Evolutionary conservation across 75 land plant species (phyloP).

Genomic region (Sequoia sempervirens): DNA sequence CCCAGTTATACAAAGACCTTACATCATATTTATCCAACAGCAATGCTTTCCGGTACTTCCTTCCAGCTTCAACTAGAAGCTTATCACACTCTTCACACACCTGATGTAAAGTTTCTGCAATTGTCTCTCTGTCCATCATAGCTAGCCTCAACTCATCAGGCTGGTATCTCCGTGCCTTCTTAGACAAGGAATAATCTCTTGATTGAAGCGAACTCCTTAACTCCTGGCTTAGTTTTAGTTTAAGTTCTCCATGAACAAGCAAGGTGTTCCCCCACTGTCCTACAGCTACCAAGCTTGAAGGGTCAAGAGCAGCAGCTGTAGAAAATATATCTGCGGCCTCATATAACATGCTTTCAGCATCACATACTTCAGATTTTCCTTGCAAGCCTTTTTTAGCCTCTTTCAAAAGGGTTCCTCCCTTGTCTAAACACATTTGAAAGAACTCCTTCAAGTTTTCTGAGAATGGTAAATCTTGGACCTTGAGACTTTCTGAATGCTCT

Average conservation of each 20-base stretch:
- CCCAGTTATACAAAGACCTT: slow-evolving; percentile 93
- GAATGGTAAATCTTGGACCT: slow-evolving; percentile 13
- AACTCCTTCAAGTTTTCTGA: slow-evolving; percentile 35
- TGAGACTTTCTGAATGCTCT: neutral
- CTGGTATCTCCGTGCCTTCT: slow-evolving; percentile 7
- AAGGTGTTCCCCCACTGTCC: slow-evolving; percentile 86
- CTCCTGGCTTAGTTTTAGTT: slow-evolving; percentile 71
- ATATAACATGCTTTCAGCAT: slow-evolving; percentile 52
- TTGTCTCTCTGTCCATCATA: slow-evolving; percentile 29
- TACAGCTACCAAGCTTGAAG: slow-evolving; percentile 75
- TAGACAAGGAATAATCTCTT: slow-evolving; percentile 15
- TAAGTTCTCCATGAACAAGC: slow-evolving; percentile 90
- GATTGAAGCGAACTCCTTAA: slow-evolving; percentile 43
- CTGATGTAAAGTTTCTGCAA: slow-evolving; percentile 45
- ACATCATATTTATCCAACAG: slow-evolving; percentile 68
- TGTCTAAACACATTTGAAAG: slow-evolving; percentile 44
- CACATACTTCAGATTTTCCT: slow-evolving; percentile 37
- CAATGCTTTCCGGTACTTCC: slow-evolving; percentile 73
- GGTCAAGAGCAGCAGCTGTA: slow-evolving; percentile 59
- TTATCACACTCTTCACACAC: slow-evolving; percentile 90
- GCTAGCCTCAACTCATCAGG: slow-evolving; percentile 9
- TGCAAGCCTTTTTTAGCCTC: slow-evolving; percentile 54
- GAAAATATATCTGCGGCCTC: slow-evolving; percentile 59
- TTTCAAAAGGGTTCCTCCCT: slow-evolving; percentile 53
- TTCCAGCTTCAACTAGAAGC: slow-evolving; percentile 84